Evolutionary conservation across 306 rosid genomes (phyloP), one percentile per base, ranked within the genome.

Genomic region (Leucaena leucocephala): DNA sequence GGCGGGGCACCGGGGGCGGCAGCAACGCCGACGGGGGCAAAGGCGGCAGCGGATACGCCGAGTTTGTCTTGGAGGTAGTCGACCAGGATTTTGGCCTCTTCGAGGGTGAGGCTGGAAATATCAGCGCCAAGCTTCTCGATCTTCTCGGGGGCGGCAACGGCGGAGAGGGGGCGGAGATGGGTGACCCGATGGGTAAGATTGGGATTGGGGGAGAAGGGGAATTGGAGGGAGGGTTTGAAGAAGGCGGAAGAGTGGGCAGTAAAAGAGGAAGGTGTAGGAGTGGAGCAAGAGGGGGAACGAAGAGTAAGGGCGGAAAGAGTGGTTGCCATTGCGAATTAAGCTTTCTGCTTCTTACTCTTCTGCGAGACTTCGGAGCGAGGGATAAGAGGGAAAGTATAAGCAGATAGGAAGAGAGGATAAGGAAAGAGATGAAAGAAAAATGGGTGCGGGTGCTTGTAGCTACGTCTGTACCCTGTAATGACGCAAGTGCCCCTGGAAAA

Each of bases 11-110:
- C 91, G 0, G 1, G n/a, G 0, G 72, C 90, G 0, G 79, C 97
- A 0, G 57, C 91, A 0, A 71, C 90, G 1, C 90, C 91, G 1
- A 84, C 88, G 4, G 98, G 96, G 1, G 98, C 97, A 40, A 90
- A 88, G 7, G 98, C 78, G 0, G 96, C 94, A 7, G 98, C 92
- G 15, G 96, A 76, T 44, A 94, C 98, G 14, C 98, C 98, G 6
- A 94, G 96, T 91, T 88, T 90, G 13, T 94, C 97, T 79, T 92
- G 98, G 82, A 94, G 98, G 71, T 78, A 85, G 80, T 94, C 98
- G 55, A 92, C 97, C 27, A 94, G 93, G 62, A 12, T n/a, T 40
- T 88, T 86, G 10, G 97, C 98, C 80, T 94, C 97, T 72, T 86
- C 94, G 3, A 94, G 95, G 0, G 98, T 92, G 59, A 94, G 93